Conservation (phyloP, 2,329 filamentous ascomycete species). For the Acrocalymma vagum region DNA sequence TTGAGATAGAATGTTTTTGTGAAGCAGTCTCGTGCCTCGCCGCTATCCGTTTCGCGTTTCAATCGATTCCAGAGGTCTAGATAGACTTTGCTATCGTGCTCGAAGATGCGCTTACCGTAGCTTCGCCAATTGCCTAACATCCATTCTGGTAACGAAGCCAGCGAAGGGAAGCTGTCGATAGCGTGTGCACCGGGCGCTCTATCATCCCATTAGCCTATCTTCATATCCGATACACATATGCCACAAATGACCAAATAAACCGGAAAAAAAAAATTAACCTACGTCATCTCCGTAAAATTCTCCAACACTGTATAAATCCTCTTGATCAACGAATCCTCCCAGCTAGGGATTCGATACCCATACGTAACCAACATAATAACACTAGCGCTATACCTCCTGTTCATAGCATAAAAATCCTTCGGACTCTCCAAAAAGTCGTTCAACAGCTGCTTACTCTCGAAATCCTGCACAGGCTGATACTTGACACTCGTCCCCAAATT, state of each 20-base stretch:
- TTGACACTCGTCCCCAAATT: slow-evolving; percentile 38
- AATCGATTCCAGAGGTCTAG: slow-evolving; percentile 42
- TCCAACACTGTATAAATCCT: slow-evolving; percentile 41
- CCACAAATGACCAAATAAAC: neutral
- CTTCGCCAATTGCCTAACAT: slow-evolving; percentile 40
- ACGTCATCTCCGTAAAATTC: slow-evolving; percentile 41
- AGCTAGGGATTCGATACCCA: slow-evolving; percentile 44
- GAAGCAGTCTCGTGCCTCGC: slow-evolving; percentile 40
- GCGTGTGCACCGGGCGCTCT: slow-evolving; percentile 34
- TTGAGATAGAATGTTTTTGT: slow-evolving; percentile 46
- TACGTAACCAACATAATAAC: slow-evolving; percentile 46
- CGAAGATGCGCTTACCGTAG: slow-evolving; percentile 33
- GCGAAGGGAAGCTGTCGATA: slow-evolving; percentile 39
- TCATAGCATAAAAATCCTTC: slow-evolving; percentile 40
- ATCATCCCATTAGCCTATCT: too few species aligned
- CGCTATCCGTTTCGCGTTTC: slow-evolving; percentile 38
- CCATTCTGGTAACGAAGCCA: slow-evolving; percentile 38
- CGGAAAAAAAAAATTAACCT: neutral
- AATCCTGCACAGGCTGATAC: slow-evolving; percentile 55
- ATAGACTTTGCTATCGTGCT: slow-evolving; percentile 41
- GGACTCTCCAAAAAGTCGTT: slow-evolving; percentile 51
- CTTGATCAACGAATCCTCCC: slow-evolving; percentile 40
- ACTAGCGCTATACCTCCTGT: slow-evolving; percentile 40
- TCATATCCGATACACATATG: neutral
- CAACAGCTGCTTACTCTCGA: slow-evolving; percentile 57